phyloP scores from a whole-genome alignment of 345 rosid genomes.

The Euphorbia peplus region DNA sequence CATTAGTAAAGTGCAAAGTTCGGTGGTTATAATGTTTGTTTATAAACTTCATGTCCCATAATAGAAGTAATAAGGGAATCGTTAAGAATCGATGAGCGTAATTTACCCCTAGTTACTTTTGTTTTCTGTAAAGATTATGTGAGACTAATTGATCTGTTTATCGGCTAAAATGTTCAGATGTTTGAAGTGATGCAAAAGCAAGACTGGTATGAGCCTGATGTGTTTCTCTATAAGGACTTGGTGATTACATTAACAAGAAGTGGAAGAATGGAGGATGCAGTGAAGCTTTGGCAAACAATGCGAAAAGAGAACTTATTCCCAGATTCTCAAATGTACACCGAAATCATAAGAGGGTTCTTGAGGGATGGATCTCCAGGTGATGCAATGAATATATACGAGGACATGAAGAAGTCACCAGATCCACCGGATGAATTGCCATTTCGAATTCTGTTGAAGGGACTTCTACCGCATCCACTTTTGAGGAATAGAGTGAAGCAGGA shows the following conservation, averaged over 20 bases:
- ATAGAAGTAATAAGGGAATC: too few relatives aligned
- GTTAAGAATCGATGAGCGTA: too few relatives aligned
- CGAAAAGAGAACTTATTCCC: conserved; percentile 73
- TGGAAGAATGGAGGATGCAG: conserved; percentile 77
- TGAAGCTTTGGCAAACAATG: conserved; percentile 71
- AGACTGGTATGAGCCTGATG: conserved; percentile 84
- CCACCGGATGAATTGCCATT: conserved; percentile 91
- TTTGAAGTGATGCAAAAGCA: conserved; percentile 72
- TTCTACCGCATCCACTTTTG: conserved; percentile 78
- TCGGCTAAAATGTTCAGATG: conserved; percentile 41
- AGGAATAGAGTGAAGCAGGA: conserved; percentile 92
- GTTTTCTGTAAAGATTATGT: background rate
- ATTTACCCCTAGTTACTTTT: too few relatives aligned
- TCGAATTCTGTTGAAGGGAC: conserved; percentile 84
- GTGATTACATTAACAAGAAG: conserved; percentile 58
- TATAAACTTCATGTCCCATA: too few relatives aligned
- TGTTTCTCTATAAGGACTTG: conserved; percentile 79
- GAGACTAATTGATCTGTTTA: background rate
- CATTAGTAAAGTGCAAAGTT: too few relatives aligned
- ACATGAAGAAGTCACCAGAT: conserved; percentile 88
- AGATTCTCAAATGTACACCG: conserved; percentile 84
- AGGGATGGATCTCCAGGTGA: conserved; percentile 82
- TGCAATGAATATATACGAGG: conserved; percentile 92
- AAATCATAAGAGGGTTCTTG: conserved; percentile 77
- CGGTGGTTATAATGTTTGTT: too few relatives aligned